Base-by-base conservation (phyloP, 305 asterid species). In the Solanum chacoense region DNA sequence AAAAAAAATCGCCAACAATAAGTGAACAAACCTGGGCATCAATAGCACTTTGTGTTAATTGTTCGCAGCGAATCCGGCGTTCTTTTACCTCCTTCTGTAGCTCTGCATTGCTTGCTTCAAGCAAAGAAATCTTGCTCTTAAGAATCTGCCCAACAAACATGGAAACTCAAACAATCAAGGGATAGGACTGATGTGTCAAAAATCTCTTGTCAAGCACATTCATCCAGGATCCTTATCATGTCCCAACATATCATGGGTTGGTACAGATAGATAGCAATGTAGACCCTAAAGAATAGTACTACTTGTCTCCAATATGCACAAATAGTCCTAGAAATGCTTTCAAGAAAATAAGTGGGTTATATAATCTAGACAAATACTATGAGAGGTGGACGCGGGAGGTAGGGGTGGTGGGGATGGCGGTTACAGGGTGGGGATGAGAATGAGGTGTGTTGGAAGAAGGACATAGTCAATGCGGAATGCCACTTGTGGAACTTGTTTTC, bases 51-150 rank as follows among this genome's bases (percentile, higher is more conserved):
- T 96, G 95, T 13, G 93, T 85, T 93, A 97, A 88, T 89, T 92
- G 95, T 75, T 95, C 95, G 89, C 93, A 93, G 90, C 91, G 92
- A 18, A 90, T 89, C 75, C 91, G 95, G 76, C 94, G 92, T 88
- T 94, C 95, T 73, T 94, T 94, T 84, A 96, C 96, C 88, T 94
- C 98, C 88, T 91, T 90, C 59, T 93, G 96, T 88, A 97, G 88
- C 86, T 93, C 97, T 73, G 90, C 90, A 88, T 96, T 96, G 93
- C 98, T 97, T 91, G 96, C 95, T 93, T 96, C 99, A 59, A 96
- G 96, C 91, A 96, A 91, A n/a, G 98, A 94, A 91, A 97, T 93
- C 92, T 96, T 97, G 91, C 95, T 98, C 93, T 95, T 95, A 63
- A 97, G 97, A 91, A 93, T 95, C 99, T 97, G 87, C 74, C 28